A percentile compares a stretch with the other conserved stretches of the same genome.
Conservation (phyloP, 1,284 basidiomycete species). For the Vanrija sp. region DNA sequence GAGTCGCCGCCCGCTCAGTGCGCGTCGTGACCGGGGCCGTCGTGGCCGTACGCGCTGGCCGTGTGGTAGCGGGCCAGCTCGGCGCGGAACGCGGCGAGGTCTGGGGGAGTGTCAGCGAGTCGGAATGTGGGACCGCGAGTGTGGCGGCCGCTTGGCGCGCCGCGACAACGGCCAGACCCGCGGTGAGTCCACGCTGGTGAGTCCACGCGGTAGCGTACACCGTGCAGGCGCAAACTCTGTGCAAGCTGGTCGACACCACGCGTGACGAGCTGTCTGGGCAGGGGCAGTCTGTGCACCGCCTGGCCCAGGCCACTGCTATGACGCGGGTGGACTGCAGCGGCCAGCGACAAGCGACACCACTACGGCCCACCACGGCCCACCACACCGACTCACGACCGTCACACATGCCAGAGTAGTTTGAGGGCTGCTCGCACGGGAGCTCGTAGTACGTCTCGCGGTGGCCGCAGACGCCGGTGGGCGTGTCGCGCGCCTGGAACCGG, state of each 20-base stretch:
- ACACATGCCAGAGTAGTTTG: conserved; percentile 1
- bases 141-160: neutral
- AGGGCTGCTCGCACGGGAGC: too few relatives aligned
- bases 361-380: too few relatives aligned
- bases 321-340: too few relatives aligned
- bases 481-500: neutral
- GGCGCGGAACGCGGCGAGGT: neutral
- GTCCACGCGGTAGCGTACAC: too few relatives aligned
- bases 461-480: neutral
- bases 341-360: too few relatives aligned
- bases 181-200: neutral
- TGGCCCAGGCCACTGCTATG: too few relatives aligned
- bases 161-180: neutral
- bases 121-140: too few relatives aligned
- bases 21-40: neutral
- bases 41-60: neutral
- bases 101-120: neutral
- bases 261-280: too few relatives aligned
- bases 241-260: too few relatives aligned
- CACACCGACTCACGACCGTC: conserved; percentile 3
- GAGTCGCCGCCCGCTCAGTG: neutral
- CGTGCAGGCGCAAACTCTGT: too few relatives aligned
- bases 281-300: too few relatives aligned
- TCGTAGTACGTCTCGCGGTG: too few relatives aligned
- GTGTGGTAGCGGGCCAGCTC: neutral